Percentiles rank a stretch among this genome's conserved stretches.
Evolutionary conservation across 2,329 filamentous ascomycete genomes (phyloP).

Genomic region (Xylariaceae sp.): DNA sequence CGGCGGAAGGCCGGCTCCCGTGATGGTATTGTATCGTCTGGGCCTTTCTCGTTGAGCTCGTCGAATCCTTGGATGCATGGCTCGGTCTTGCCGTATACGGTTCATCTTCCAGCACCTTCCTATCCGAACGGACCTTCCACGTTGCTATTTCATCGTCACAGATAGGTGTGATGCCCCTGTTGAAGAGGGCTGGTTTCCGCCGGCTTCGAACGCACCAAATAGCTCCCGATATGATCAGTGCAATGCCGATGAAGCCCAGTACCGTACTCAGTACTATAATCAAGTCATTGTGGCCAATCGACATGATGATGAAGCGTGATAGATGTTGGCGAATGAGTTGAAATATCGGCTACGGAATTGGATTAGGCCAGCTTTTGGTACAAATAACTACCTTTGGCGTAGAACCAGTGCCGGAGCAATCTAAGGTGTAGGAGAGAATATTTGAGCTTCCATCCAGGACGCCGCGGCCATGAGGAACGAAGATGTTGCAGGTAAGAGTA

Average conservation of each 20-base stretch:
- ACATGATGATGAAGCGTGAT: constrained; percentile 13
- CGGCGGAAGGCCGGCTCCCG: constrained; percentile 31
- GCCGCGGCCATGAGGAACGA: too few relatives aligned
- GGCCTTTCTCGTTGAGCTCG: constrained; percentile 40
- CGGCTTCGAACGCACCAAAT: constrained; percentile 39
- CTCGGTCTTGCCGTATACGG: constrained; percentile 21
- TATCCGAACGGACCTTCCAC: constrained; percentile 47
- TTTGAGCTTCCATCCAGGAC: too few relatives aligned
- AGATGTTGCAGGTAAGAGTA: too few relatives aligned
- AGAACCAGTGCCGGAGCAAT: too few relatives aligned
- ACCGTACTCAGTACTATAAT: constrained; percentile 50
- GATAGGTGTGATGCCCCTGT: constrained; percentile 57
- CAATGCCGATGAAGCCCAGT: constrained; percentile 43
- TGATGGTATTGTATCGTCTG: constrained; percentile 53
- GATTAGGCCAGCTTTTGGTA: too few relatives aligned
- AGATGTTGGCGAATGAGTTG: background rate
- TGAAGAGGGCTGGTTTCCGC: constrained; percentile 42
- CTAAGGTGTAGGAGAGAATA: too few relatives aligned
- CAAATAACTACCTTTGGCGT: too few relatives aligned
- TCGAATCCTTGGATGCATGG: constrained; percentile 36
- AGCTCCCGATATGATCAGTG: constrained; percentile 34
- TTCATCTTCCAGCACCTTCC: constrained; percentile 25
- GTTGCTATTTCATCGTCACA: constrained; percentile 63
- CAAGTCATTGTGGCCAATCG: constrained; percentile 36
- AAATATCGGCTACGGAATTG: too few relatives aligned